These are phyloP conservation scores for Arthrinium puccinioides DNA, from an alignment of 2,329 filamentous ascomycete species.

Conservation along the genomic window DNA sequence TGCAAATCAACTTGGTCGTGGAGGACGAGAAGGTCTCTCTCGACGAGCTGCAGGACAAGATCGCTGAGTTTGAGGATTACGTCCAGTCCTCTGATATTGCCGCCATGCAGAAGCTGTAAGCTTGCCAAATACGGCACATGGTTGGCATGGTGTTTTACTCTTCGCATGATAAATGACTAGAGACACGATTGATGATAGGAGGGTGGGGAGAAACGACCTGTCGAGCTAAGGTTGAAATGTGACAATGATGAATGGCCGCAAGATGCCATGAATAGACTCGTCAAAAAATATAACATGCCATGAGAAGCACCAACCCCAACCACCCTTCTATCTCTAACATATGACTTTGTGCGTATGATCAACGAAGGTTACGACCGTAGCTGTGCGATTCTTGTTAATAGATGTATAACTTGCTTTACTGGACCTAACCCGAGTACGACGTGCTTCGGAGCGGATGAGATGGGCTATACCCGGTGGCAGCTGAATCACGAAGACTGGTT, in stretches of 20 bases:
- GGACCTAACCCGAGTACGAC: too few relatives aligned
- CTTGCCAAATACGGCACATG: slow-evolving; percentile 10
- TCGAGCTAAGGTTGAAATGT: background rate
- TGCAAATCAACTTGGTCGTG: slow-evolving; percentile 96
- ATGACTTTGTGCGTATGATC: too few relatives aligned
- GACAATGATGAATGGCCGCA: background rate
- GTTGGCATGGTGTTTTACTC: slow-evolving; percentile 12
- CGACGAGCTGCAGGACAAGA: slow-evolving; percentile 80
- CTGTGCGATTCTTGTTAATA: too few relatives aligned
- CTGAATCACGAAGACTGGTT: too few relatives aligned
- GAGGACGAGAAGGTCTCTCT: slow-evolving; percentile 95
- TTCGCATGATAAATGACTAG: slow-evolving; percentile 23
- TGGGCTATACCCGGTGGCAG: too few relatives aligned
- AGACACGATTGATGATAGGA: slow-evolving; percentile 21
- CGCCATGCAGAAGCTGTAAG: slow-evolving; percentile 90
- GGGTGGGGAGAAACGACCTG: slow-evolving; percentile 12
- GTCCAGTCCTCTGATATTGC: slow-evolving; percentile 90
- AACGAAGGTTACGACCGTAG: too few relatives aligned
- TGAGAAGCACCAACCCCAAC: slow-evolving; percentile 2
- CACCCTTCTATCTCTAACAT: too few relatives aligned
- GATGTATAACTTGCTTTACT: background rate
- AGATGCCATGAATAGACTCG: slow-evolving; percentile 1
- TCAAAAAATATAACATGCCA: slow-evolving; percentile 4
- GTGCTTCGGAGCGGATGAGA: too few relatives aligned
- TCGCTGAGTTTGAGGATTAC: slow-evolving; percentile 79